Evolutionary conservation across 2,329 filamentous ascomycete species (phyloP), one percentile per base, ranked within the genome.

Genomic region (Fusarium phyllophilum): DNA sequence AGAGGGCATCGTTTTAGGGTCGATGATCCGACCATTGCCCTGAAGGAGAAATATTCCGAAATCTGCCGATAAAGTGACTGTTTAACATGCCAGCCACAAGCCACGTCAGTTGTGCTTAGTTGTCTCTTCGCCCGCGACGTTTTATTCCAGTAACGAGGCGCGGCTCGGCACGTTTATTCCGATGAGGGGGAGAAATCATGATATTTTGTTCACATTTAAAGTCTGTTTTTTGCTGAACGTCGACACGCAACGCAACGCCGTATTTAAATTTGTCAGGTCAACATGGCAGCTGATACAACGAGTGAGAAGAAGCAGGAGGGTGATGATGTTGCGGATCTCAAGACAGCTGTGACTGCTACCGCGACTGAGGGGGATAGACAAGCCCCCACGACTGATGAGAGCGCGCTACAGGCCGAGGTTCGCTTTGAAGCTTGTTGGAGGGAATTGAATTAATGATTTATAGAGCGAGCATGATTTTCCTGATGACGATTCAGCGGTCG

Each of bases 401-500:
- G 29, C 22, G 64, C 62, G 3, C 54, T 77, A 6, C 68, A 65
- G 14, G 73, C 73, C 2, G 75, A 77, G 73, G 75, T 76, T 42
- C 62, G 71, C n/a, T n/a, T n/a, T n/a, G n/a, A n/a, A n/a, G n/a
- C n/a, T n/a, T n/a, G n/a, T n/a, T n/a, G n/a, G n/a, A n/a, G n/a
- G n/a, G n/a, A n/a, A n/a, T n/a, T n/a, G n/a, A n/a, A n/a, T n/a
- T n/a, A n/a, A n/a, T n/a, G n/a, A n/a, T n/a, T n/a, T n/a, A n/a
- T n/a, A n/a, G 71, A 52, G 42, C 2, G 56, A 56, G n/a, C 29
- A 49, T 5, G 57, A 67, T n/a, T 55, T 74, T 31, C 57, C 31
- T 11, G 75, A 78, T 63, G 55, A 77, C 20, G 70, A 79, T 55
- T 78, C 77, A 18, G 75, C 77, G 11, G 24, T 78, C 14, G 77